A percentile compares a stretch with the other conserved stretches of the same genome.
Conservation (phyloP, 2,329 filamentous ascomycete genomes). For the Cladosporium sp. region DNA sequence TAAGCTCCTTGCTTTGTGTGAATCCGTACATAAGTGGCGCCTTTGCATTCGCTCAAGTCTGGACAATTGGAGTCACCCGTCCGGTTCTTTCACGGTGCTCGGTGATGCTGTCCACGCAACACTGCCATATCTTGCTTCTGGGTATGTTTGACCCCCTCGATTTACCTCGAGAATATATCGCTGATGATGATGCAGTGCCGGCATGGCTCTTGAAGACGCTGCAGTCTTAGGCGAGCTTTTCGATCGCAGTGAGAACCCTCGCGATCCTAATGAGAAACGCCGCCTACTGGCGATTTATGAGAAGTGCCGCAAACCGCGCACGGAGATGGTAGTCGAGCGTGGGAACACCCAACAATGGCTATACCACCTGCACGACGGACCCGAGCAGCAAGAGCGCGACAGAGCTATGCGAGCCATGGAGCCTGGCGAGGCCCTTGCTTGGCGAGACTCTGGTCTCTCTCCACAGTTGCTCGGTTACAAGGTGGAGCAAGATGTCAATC, state of each 20-base stretch:
- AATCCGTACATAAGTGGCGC: constrained; percentile 58
- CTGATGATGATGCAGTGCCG: constrained; percentile 33
- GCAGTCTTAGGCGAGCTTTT: constrained; percentile 52
- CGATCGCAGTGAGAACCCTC: constrained; percentile 43
- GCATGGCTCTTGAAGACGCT: constrained; percentile 58
- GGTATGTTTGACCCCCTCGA: constrained; percentile 19
- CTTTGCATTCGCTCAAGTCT: constrained; percentile 53
- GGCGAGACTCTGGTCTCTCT: constrained; percentile 9
- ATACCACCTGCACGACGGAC: constrained; percentile 57
- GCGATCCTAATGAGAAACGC: constrained; percentile 35
- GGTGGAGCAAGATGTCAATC: constrained; percentile 11
- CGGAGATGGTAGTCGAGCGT: constrained; percentile 54
- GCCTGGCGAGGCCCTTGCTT: constrained; percentile 9
- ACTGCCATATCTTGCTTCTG: constrained; percentile 56
- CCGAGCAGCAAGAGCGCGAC: constrained; percentile 42
- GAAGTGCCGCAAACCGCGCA: constrained; percentile 52
- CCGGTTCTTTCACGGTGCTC: constrained; percentile 54
- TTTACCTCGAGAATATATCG: background rate
- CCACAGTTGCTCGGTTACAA: constrained; percentile 8
- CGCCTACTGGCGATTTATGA: constrained; percentile 49
- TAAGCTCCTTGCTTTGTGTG: constrained; percentile 54
- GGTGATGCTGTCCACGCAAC: constrained; percentile 63
- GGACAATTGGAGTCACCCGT: constrained; percentile 53
- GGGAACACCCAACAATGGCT: constrained; percentile 59
- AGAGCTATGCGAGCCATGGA: constrained; percentile 8